Percentiles rank a stretch among this genome's conserved stretches.
Evolutionary conservation across 768 basidiomycete species (phyloP).

Genomic region (Boletellus sp.): DNA sequence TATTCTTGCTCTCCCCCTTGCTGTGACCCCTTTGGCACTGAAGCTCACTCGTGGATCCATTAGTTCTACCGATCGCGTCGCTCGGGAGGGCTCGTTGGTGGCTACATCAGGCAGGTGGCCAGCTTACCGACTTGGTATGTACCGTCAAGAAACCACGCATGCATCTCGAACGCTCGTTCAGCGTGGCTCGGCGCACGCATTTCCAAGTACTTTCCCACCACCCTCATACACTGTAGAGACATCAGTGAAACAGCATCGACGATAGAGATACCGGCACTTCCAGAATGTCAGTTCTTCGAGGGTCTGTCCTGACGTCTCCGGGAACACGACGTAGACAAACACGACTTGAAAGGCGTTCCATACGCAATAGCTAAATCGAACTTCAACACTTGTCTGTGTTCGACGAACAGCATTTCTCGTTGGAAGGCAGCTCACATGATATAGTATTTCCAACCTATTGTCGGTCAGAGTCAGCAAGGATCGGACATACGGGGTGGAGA

Average conservation of each 20-base stretch:
- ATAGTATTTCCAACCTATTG: constrained; percentile 15
- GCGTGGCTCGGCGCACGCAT: too few relatives aligned
- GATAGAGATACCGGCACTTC: neutral
- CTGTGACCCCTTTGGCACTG: too few relatives aligned
- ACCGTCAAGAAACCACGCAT: too few relatives aligned
- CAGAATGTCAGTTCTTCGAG: constrained; percentile 20
- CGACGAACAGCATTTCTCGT: too few relatives aligned
- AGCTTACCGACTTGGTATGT: too few relatives aligned
- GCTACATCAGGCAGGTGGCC: too few relatives aligned
- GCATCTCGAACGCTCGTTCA: too few relatives aligned
- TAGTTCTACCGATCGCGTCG: too few relatives aligned
- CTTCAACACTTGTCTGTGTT: neutral
- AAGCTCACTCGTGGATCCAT: too few relatives aligned
- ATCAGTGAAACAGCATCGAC: constrained; percentile 22
- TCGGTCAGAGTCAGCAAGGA: neutral
- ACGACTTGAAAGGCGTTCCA: constrained; percentile 13
- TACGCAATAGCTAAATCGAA: constrained; percentile 10
- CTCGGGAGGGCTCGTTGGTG: too few relatives aligned
- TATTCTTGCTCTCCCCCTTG: too few relatives aligned
- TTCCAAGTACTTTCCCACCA: neutral
- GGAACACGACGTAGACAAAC: constrained; percentile 18
- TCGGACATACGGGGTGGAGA: too few relatives aligned
- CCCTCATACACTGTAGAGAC: constrained; percentile 18
- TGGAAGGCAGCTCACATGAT: constrained; percentile 5
- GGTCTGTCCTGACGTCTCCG: constrained; percentile 17